phyloP scores from a whole-genome alignment of 2,329 filamentous ascomycete species.

The Podosphaera aphanis region DNA sequence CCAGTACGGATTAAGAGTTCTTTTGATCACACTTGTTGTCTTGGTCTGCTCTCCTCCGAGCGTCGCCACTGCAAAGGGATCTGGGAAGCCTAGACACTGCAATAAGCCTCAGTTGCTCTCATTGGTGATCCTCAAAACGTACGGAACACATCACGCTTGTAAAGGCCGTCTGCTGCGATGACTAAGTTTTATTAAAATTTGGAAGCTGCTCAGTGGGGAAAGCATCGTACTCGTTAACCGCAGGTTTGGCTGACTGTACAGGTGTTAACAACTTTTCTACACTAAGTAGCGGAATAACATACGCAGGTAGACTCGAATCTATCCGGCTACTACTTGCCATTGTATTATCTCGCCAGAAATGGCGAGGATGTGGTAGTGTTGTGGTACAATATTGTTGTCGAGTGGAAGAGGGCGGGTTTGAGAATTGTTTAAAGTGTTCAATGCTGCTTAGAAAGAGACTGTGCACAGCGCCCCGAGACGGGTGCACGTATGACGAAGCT shows the following conservation, averaged over 20 bases:
- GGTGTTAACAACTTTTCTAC: constrained; percentile 9
- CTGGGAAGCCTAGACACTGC: constrained; percentile 53
- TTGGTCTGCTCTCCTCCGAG: constrained; percentile 95
- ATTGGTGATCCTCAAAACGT: constrained; percentile 21
- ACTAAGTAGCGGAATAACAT: constrained; percentile 18
- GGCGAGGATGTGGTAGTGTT: constrained; percentile 13
- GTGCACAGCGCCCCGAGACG: not conserved
- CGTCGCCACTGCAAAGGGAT: constrained; percentile 92
- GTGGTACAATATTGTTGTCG: not conserved
- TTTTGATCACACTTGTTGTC: constrained; percentile 92
- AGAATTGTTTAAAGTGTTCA: not conserved
- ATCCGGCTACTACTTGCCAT: constrained; percentile 25
- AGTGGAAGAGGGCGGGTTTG: not conserved
- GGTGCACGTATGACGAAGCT: constrained; percentile 1
- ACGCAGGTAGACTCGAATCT: constrained; percentile 40
- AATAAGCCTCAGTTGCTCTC: constrained; percentile 5
- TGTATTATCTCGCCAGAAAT: constrained; percentile 13
- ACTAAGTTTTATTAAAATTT: constrained; percentile 34
- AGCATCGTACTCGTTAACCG: constrained; percentile 60
- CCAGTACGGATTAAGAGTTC: constrained; percentile 98
- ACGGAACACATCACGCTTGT: constrained; percentile 99
- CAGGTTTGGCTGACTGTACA: constrained; percentile 53
- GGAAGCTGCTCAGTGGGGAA: not conserved
- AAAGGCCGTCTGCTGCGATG: constrained; percentile 92
- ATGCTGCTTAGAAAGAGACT: not conserved